Conservation (phyloP, 345 rosid species). For the Ceriops decandra region DNA sequence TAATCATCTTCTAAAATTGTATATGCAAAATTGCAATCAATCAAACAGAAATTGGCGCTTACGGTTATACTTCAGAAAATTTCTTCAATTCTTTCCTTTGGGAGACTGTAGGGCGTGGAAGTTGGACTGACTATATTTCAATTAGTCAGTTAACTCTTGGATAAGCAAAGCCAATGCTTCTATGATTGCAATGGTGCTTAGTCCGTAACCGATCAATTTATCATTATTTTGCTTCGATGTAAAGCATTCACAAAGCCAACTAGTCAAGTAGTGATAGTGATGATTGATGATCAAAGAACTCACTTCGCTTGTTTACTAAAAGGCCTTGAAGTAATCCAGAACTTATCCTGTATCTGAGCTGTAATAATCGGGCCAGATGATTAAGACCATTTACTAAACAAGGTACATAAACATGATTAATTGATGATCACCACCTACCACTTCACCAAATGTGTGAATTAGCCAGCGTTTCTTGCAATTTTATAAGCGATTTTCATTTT, state of each 20-base stretch:
- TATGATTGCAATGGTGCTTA: slow-evolving; percentile 21
- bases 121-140: background rate
- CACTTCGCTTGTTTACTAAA: slow-evolving; percentile 3
- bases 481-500: background rate
- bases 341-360: background rate
- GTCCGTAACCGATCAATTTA: slow-evolving; percentile 24
- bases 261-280: slow-evolving; percentile 23
- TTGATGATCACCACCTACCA: slow-evolving; percentile 10
- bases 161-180: slow-evolving; percentile 21
- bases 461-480: background rate
- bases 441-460: slow-evolving; percentile 2
- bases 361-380: background rate
- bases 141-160: slow-evolving; percentile 15
- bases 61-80: no score
- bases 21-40: no score
- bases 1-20: no score
- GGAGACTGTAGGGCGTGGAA: background rate
- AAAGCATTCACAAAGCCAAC: slow-evolving; percentile 26
- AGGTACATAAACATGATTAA: background rate
- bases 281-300: background rate
- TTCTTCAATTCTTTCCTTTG: no score
- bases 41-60: no score
- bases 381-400: background rate
- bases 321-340: slow-evolving; percentile 10
- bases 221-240: slow-evolving; percentile 23